A percentile compares a stretch with the other conserved stretches of the same genome.
Conservation (phyloP, 768 basidiomycete genomes). For the Lactarius akahatsu region DNA sequence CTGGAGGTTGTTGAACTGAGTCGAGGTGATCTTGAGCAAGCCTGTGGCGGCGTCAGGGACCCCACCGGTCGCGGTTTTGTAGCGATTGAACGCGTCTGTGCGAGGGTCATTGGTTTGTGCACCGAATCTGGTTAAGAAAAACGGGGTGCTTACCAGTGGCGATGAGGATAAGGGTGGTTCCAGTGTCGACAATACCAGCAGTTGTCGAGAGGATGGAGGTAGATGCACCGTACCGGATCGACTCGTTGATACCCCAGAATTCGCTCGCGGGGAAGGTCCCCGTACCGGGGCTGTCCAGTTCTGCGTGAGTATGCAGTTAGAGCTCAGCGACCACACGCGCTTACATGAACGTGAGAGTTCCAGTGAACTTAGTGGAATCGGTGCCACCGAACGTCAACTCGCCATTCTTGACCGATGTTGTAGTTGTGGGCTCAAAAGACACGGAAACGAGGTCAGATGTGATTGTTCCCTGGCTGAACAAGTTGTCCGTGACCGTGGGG, state of each 20-base stretch:
- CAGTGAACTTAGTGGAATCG: constrained; percentile 32
- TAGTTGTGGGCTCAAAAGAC: constrained; percentile 33
- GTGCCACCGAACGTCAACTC: constrained; percentile 37
- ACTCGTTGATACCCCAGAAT: constrained; percentile 37
- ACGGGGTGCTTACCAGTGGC: constrained; percentile 22
- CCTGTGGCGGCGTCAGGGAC: constrained; percentile 36
- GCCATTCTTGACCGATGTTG: constrained; percentile 30
- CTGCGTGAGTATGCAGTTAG: constrained; percentile 29
- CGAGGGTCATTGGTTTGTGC: background rate
- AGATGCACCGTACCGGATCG: constrained; percentile 32
- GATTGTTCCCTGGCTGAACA: constrained; percentile 34
- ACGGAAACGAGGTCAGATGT: constrained; percentile 31
- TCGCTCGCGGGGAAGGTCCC: constrained; percentile 26
- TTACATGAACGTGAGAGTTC: background rate
- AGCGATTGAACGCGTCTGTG: constrained; percentile 36
- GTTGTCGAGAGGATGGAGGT: constrained; percentile 31
- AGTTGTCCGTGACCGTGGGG: constrained; percentile 39
- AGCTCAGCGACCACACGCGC: background rate
- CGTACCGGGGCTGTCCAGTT: constrained; percentile 35
- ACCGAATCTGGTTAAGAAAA: background rate
- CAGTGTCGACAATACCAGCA: constrained; percentile 37
- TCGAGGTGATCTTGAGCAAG: constrained; percentile 50
- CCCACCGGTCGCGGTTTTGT: constrained; percentile 37
- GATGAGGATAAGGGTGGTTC: constrained; percentile 35
- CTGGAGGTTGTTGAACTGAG: constrained; percentile 52